Evolutionary conservation across 805 yeast genomes (phyloP).

Genomic region (Cyberlindnera maclurae): DNA sequence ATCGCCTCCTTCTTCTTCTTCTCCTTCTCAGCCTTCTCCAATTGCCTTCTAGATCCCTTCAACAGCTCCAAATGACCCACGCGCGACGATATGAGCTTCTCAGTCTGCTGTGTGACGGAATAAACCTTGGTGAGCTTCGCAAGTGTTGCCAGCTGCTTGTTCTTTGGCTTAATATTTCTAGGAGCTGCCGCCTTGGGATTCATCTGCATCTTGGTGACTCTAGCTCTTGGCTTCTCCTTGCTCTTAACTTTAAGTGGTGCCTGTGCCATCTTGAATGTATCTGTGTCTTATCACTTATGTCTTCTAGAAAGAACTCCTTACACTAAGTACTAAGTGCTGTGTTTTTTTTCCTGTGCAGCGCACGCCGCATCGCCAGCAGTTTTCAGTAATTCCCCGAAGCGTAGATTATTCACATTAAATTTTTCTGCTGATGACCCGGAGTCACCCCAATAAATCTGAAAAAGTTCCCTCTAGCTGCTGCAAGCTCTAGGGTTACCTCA

Average conservation of each 20-base stretch:
- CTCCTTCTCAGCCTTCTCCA: slow-evolving; percentile 54
- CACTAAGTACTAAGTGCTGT: no score
- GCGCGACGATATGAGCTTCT: slow-evolving; percentile 76
- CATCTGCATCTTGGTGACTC: slow-evolving; percentile 52
- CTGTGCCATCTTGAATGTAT: slow-evolving; percentile 52
- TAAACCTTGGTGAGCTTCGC: slow-evolving; percentile 48
- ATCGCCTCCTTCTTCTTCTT: slow-evolving; percentile 26
- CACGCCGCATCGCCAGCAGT: no score
- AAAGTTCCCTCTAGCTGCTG: no score
- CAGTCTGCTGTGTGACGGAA: slow-evolving; percentile 56
- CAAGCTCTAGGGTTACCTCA: not conserved
- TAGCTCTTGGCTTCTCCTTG: slow-evolving; percentile 29
- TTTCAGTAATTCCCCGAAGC: no score
- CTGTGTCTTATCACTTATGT: no score
- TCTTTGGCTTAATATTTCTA: slow-evolving; percentile 59
- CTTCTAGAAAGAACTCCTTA: no score
- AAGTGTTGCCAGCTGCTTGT: slow-evolving; percentile 42
- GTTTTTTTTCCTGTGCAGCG: no score
- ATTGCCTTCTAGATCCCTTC: slow-evolving; percentile 82
- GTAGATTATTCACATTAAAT: no score
- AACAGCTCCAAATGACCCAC: slow-evolving; percentile 92
- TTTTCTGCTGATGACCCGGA: no score
- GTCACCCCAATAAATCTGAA: no score
- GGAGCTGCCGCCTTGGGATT: slow-evolving; percentile 73
- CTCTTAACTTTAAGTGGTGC: slow-evolving; percentile 53